Evolutionary conservation across 1,284 basidiomycete genomes (phyloP).

Genomic region (Fistulina hepatica): DNA sequence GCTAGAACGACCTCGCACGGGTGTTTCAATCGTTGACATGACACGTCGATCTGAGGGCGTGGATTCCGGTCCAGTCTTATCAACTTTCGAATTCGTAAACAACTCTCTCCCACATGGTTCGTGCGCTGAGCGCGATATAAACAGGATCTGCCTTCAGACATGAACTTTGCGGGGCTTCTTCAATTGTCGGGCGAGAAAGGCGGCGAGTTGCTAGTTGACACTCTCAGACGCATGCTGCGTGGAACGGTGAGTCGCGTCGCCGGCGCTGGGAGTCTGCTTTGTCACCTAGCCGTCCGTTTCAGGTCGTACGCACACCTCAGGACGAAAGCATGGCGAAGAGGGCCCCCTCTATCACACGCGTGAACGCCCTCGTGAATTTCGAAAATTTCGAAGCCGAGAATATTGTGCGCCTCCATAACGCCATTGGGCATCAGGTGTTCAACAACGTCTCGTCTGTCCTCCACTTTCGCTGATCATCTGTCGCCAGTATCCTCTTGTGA

Average conservation of each 20-base stretch:
- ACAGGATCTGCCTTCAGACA: constrained; percentile 38
- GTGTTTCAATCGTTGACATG: constrained; percentile 64
- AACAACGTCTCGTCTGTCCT: not conserved
- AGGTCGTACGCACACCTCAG: constrained; percentile 31
- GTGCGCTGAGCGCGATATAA: constrained; percentile 1
- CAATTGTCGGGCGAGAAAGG: constrained; percentile 55
- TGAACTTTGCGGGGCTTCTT: constrained; percentile 47
- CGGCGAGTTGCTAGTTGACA: constrained; percentile 59
- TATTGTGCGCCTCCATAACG: constrained; percentile 55
- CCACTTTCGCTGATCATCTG: constrained; percentile 4
- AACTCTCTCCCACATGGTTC: not conserved
- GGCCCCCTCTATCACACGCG: constrained; percentile 53
- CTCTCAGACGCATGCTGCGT: constrained; percentile 51
- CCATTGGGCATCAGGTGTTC: constrained; percentile 61
- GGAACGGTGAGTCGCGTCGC: constrained; percentile 34
- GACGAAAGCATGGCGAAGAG: constrained; percentile 29
- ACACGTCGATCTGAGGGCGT: constrained; percentile 51
- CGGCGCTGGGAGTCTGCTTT: not conserved
- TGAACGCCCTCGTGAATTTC: constrained; percentile 51
- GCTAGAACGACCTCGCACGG: constrained; percentile 49
- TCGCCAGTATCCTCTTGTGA: constrained; percentile 28
- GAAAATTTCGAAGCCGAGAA: constrained; percentile 38
- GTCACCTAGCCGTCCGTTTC: constrained; percentile 21
- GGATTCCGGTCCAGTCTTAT: constrained; percentile 55
- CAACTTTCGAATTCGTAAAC: constrained; percentile 32